phyloP scores from a whole-genome alignment of 2,329 filamentous ascomycete species.

The Cryphonectria parasitica region DNA sequence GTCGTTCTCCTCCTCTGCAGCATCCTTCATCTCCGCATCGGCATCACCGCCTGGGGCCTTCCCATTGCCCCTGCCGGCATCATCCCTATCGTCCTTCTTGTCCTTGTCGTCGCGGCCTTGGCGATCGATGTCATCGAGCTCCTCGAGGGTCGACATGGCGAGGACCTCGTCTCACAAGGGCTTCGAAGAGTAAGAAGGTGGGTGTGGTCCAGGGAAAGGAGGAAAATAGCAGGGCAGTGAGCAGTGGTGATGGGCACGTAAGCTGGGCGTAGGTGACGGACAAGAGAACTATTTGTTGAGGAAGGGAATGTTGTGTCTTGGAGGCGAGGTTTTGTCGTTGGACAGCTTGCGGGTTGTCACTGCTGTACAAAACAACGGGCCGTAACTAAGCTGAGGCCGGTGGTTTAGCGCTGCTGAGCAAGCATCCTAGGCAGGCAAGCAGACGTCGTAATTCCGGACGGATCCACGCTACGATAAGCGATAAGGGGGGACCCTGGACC shows the following conservation, averaged over 20 bases:
- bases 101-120: constrained; percentile 70
- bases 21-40: constrained; percentile 92
- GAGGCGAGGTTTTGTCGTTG: neutral
- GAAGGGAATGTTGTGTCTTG: neutral
- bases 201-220: neutral
- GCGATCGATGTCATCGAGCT: constrained; percentile 87
- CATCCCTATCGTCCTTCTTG: constrained; percentile 47
- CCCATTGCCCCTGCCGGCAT: constrained; percentile 59
- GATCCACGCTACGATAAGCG: constrained; percentile 1
- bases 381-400: constrained; percentile 1
- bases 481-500: neutral
- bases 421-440: constrained; percentile 9
- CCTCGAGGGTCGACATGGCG: constrained; percentile 87
- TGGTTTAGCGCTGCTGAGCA: constrained; percentile 8
- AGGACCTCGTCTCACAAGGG: constrained; percentile 23
- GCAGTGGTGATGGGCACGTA: neutral
- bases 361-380: neutral
- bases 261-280: neutral
- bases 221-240: neutral
- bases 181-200: neutral
- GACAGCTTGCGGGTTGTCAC: constrained; percentile 5
- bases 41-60: constrained; percentile 60
- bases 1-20: constrained; percentile 68
- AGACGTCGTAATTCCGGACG: constrained; percentile 8
- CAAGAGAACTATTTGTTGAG: neutral